Base-by-base conservation (phyloP, 176 grass and related monocot genomes). In the Otatea glauca region DNA sequence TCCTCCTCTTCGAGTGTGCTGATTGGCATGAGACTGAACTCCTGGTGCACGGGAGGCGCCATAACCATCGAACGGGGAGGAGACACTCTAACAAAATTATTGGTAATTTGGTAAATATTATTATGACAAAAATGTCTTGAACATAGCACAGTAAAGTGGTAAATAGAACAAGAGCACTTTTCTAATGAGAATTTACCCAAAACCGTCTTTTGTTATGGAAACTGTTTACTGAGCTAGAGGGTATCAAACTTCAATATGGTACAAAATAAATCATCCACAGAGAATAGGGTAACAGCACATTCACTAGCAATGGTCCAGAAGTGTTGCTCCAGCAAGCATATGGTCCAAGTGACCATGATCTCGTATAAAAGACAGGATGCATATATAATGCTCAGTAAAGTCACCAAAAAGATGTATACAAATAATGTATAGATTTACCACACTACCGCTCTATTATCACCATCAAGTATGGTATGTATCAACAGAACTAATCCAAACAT, bases 71-170 rank as follows among this genome's bases (percentile, higher is more conserved):
- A 82, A 59, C 0, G 15, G 41, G 80, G 27, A 65, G 24, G 37
- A 74, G 27, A 68, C 10, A 5, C 62, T 73, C 74, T 72, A 44
- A 78, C 37, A 83, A 59, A 71, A 43, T 11, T 43, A 80, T 48
- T 62, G 6, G 56, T 61, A 37, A 23, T 70, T 75, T 75, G 49
- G 50, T 75, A 79, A 51, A 76, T 78, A 45, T 34, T 80, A 21
- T 0, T 65, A 74, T 68, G 72, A 38, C 4, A 60, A 7, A 48
- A 47, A 2, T 38, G 7, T 67, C 38, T 65, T 18, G 48, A 67
- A 5, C 68, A 80, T 66, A 59, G 5, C 42, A 67, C 20, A 47
- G 0, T 68, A 76, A 39, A 82, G 71, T 41, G 62, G 16, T 51
- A n/a, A 41, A 67, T 69, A 62, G 7, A 79, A 61, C 15, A 63